Evolutionary conservation across 345 rosid species (phyloP).

Genomic region (Sisymbrium altissimum): DNA sequence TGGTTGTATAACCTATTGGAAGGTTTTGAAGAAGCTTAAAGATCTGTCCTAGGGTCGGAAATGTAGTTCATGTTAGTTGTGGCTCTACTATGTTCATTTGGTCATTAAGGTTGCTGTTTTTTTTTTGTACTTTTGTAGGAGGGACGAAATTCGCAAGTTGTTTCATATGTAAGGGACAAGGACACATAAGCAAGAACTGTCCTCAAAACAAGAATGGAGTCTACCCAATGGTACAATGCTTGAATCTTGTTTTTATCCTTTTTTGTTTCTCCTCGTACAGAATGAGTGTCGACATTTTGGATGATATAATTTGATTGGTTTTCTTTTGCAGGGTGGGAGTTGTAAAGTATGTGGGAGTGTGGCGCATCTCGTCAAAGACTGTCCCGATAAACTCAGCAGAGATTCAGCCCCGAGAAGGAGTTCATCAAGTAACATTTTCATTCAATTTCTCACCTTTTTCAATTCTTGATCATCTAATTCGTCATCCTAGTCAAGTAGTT

Average conservation of each 20-base stretch:
- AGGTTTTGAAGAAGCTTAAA: too few species aligned
- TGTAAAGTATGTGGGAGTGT: conserved; percentile 92
- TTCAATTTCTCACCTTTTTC: conserved; percentile 3
- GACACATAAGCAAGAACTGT: conserved; percentile 92
- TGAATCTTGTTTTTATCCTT: not conserved
- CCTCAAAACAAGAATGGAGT: conserved; percentile 79
- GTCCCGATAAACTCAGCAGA: conserved; percentile 64
- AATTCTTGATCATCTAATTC: not conserved
- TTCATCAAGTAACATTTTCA: conserved; percentile 39
- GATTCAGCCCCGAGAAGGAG: conserved; percentile 21
- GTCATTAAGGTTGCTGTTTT: not conserved
- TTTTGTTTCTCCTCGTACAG: not conserved
- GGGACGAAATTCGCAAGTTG: conserved; percentile 89
- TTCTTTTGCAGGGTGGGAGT: conserved; percentile 67
- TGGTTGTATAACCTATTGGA: too few species aligned
- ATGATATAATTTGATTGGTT: not conserved
- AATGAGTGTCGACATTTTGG: not conserved
- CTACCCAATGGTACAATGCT: conserved; percentile 78
- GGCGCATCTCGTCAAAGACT: conserved; percentile 91
- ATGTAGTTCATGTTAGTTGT: not conserved
- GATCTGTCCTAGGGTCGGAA: too few species aligned
- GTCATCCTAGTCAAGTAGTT: conserved; percentile 1
- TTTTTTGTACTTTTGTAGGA: conserved; percentile 42
- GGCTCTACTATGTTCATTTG: not conserved
- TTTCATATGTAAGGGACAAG: conserved; percentile 74